Base-by-base conservation (phyloP, 176 grass and related monocot species). In the Phoenix dactylifera region DNA sequence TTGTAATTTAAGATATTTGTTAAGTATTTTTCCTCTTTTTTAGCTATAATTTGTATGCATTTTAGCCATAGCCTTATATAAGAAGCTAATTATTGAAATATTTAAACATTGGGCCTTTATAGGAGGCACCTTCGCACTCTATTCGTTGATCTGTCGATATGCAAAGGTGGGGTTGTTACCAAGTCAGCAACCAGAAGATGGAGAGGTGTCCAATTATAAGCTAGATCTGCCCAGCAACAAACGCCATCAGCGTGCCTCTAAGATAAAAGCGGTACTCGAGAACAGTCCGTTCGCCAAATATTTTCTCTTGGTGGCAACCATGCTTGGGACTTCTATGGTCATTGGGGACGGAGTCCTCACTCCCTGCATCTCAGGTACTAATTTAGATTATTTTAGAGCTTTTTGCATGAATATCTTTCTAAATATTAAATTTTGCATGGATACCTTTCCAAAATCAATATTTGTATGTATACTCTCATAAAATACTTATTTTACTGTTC, bases 81-180 rank as follows among this genome's bases (percentile, higher is more conserved):
- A 62, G 5, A 19, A 54, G 52, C 18, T 18, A 9, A 55, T 22
- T 22, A 20, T 10, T 5, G 4, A 55, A 12, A 12, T 44, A 44
- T 44, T 12, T 12, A 44, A 44, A 3, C 12, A 44, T 62, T 18
- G 29, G 1, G 4, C 28, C 63, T 58, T 59, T 77, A 54, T 62
- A 90, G 82, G 83, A 3, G 87, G 87, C 20, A 86, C 87, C 16
- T 90, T 90, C 71, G 87, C 87, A 64, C 79, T 90, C 17, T 90
- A 86, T 76, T 90, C 87, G 49, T 65, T 90, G 82, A 86, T 90
- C 74, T 90, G 74, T 63, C 59, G 87, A 44, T 67, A 90, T 71
- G 79, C 79, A 1, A 90, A 75, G 32, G 68, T 86, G 57, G 83
- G 87, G 64, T 76, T 90, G 72, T 64, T 90, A 72, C 87, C 87